phyloP scores from a whole-genome alignment of 2,329 filamentous ascomycete genomes.

The Cryphonectria japonica region DNA sequence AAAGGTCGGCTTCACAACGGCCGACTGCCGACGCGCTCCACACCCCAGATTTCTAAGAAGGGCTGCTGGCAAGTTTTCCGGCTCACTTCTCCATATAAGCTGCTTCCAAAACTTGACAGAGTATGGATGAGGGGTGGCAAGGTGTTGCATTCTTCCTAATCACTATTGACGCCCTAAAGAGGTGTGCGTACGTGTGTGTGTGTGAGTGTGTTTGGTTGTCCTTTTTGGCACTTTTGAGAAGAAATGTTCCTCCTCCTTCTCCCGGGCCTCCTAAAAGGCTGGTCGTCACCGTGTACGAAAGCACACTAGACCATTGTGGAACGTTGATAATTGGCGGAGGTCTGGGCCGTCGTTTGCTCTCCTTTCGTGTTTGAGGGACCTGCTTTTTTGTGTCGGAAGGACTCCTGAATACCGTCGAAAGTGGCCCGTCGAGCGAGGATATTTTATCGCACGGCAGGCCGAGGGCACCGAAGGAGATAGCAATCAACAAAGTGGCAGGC shows the following conservation, averaged over 20 bases:
- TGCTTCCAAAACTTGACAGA: no score
- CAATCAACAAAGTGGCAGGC: background rate
- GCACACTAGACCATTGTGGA: background rate
- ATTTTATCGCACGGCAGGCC: constrained; percentile 4
- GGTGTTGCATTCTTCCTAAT: background rate
- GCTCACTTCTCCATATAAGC: background rate
- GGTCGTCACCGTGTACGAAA: background rate
- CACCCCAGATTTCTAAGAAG: background rate
- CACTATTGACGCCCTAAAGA: background rate
- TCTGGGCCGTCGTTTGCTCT: background rate
- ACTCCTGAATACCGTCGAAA: background rate
- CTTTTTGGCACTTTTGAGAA: background rate
- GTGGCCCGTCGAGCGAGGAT: background rate
- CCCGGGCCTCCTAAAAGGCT: background rate
- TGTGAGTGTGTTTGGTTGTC: background rate
- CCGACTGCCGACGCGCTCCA: constrained; percentile 1
- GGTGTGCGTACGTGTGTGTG: background rate
- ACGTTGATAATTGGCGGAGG: background rate
- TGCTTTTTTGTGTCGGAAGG: background rate
- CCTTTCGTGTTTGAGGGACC: background rate
- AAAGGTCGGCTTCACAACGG: constrained; percentile 11
- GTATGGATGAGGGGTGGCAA: background rate
- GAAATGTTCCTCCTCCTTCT: background rate
- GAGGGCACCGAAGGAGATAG: background rate
- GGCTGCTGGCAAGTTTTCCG: background rate